Base-by-base conservation (phyloP, 176 grass and related monocot genomes). In the Aechmea fasciata region DNA sequence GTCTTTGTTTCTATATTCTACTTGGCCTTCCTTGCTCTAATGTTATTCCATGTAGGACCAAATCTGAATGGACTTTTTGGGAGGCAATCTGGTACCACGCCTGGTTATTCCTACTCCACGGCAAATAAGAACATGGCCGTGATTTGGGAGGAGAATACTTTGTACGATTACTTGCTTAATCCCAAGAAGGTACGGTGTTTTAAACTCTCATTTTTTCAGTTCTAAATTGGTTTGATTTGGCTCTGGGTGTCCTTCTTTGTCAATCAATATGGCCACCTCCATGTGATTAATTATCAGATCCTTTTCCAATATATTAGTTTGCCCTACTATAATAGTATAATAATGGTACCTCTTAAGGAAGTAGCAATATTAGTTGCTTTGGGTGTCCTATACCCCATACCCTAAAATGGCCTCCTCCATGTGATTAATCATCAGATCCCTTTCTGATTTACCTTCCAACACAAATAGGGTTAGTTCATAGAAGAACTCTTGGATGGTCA, bases 161-260 rank as follows among this genome's bases (percentile, higher is more conserved):
- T 87, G 55, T 91, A 91, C 74, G 82, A 91, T 28, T 91, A 91
- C 72, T 76, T 91, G 13, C 82, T 83, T 52, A 91, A 91, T 78
- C 89, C 89, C 11, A 91, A 87, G 63, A 87, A 91, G 85, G 85
- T 78, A 33, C 53, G 23, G 69, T 79, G 10, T 59, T 57, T 57
- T 57, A 57, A 18, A 15, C 1, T 19, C 14, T 10, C 6, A 22
- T 19, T 61, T 19, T 15, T 18, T 22, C 14, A 18, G 55, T 61
- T 61, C 20, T 14, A 10, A 18, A 19, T 61, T 19, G 17, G 15
- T 7, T 61, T 18, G 55, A 2, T 61, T 22, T 61, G 15, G 15
- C 15, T 59, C 1, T 17, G 15, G 9, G n/a, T 18, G 10, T 59
- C 13, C 2, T 61, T 18, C 55, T 18, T 18, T 61, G 55, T 61